These are phyloP conservation scores for Russula sp. DNA, from an alignment of 768 basidiomycete genomes.

Conservation along the genomic window DNA sequence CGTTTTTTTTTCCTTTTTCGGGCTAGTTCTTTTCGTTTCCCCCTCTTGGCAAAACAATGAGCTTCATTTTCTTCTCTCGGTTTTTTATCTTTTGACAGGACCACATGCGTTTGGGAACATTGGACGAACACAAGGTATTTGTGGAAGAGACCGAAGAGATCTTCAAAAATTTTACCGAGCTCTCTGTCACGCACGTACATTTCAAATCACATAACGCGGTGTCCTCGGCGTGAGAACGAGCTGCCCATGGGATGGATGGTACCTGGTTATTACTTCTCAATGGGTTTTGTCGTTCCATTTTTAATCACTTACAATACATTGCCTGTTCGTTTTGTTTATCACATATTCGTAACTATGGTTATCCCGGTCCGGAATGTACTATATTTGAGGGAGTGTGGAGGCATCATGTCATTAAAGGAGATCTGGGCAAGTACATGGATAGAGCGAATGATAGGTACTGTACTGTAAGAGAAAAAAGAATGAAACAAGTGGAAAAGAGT, in stretches of 20 bases:
- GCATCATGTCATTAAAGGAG: constrained; percentile 27
- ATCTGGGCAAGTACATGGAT: constrained; percentile 28
- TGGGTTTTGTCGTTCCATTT: not conserved
- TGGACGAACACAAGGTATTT: constrained; percentile 10
- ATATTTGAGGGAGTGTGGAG: not conserved
- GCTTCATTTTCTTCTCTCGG: not conserved
- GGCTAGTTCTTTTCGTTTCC: not conserved
- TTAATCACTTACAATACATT: not conserved
- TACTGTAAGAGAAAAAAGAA: not conserved
- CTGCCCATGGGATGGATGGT: not conserved
- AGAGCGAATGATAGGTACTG: constrained; percentile 9
- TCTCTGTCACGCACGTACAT: constrained; percentile 9
- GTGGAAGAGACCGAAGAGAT: constrained; percentile 9
- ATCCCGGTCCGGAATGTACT: not conserved
- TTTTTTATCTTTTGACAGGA: not conserved
- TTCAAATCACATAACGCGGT: constrained; percentile 6
- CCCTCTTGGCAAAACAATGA: not conserved
- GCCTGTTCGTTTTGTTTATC: not conserved
- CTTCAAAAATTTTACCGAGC: constrained; percentile 1
- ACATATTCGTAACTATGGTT: too few species aligned
- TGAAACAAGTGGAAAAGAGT: not conserved
- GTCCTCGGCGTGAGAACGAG: not conserved
- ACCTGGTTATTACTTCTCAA: not conserved
- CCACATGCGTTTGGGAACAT: constrained; percentile 16
- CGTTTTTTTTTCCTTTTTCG: not conserved